Base-by-base conservation (phyloP, 169 alveolate genomes). In the Babesia bigemina region DNA sequence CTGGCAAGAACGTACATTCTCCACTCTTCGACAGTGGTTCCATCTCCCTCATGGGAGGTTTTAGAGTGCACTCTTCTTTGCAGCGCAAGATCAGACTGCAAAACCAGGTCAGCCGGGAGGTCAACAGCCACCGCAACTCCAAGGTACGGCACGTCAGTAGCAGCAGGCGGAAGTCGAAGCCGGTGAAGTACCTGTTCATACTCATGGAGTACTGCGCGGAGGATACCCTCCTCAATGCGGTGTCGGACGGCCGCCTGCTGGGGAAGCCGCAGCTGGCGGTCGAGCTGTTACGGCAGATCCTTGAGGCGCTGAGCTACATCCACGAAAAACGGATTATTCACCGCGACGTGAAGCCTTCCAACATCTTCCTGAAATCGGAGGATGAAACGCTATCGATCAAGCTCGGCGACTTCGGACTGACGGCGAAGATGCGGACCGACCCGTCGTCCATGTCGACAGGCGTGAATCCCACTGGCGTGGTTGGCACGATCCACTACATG, bases 151-250 rank as follows among this genome's bases (percentile, higher is more conserved):
- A 65, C n/a, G n/a, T n/a, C n/a, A 39, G 84, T 57, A 73, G 50
- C n/a, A n/a, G 60, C 21, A 45, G 45, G 50, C 44, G 61, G 8
- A 70, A 72, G 21, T 72, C 39, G 13, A 79, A 67, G 48, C 87
- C 89, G 39, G 82, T 74, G 26, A 92, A 87, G 78, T 92, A 90
- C 71, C 78, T 92, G 60, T 92, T 71, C 67, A 92, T 92, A 55
- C 75, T 90, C 61, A 92, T 92, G 95, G 95, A 92, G 63, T 92
- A 92, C 81, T 92, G 95, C 52, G 92, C 93, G 29, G 95, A 92
- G 47, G 88, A 85, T 42, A 84, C 93, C 26, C 87, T 92, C 17
- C 76, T 85, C 62, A 81, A 85, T 56, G 93, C 93, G 12, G 88
- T 92, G 39, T 85, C 71, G 42, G 79, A 88, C 29, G 87, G 91